A percentile compares a stretch with the other conserved stretches of the same genome.
Evolutionary conservation across 768 basidiomycete genomes (phyloP).

Genomic region (Hericium coralloides): DNA sequence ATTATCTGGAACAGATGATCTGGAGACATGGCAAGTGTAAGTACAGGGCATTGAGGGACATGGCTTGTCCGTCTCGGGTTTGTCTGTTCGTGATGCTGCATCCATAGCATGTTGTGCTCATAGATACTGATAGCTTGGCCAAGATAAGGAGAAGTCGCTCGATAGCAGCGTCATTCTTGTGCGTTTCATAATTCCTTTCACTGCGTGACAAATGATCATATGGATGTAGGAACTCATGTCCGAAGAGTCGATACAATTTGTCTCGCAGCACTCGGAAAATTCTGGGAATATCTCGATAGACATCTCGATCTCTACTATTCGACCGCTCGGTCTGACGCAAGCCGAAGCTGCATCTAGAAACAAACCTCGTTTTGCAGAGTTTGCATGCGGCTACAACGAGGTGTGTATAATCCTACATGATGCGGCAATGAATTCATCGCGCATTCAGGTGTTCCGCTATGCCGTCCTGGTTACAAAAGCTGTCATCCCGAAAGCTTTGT

Average conservation of each 20-base stretch:
- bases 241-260: slow-evolving; percentile 47
- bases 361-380: slow-evolving; percentile 78
- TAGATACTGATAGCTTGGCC: slow-evolving; percentile 26
- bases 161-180: slow-evolving; percentile 63
- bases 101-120: too few relatives aligned
- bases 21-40: slow-evolving; percentile 61
- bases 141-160: slow-evolving; percentile 31
- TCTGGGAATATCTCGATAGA: slow-evolving; percentile 40
- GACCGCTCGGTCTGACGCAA: slow-evolving; percentile 38
- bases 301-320: slow-evolving; percentile 19
- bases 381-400: slow-evolving; percentile 55
- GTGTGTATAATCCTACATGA: slow-evolving; percentile 26
- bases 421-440: neutral
- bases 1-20: slow-evolving; percentile 50
- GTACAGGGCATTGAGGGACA: slow-evolving; percentile 55
- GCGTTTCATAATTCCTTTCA: neutral
- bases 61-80: slow-evolving; percentile 75
- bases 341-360: slow-evolving; percentile 25
- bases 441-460: slow-evolving; percentile 59
- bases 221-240: slow-evolving; percentile 62
- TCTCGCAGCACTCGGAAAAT: slow-evolving; percentile 38
- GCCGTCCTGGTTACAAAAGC: slow-evolving; percentile 50
- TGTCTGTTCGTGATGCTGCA: neutral
- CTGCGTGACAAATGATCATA: neutral
- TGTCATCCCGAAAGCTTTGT: slow-evolving; percentile 68